A percentile compares a stretch with the other conserved stretches of the same genome.
phyloP scores from a whole-genome alignment of 176 grass and related monocot genomes.

The Ampelocalamus luodianensis region DNA sequence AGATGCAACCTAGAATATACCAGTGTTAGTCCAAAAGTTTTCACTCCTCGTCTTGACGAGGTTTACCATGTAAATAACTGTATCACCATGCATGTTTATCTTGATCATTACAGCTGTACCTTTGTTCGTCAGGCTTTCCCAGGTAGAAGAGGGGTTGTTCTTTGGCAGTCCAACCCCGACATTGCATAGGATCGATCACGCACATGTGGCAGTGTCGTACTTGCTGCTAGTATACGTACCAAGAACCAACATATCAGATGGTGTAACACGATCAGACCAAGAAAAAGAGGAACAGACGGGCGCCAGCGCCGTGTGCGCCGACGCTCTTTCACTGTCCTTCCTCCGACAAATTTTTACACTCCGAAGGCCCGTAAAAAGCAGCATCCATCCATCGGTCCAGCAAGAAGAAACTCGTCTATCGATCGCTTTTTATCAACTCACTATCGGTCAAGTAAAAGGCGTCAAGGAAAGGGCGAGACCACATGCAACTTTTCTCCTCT shows the following conservation, averaged over 20 bases:
- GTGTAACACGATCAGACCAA: background rate
- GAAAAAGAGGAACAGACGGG: background rate
- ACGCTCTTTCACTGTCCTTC: background rate
- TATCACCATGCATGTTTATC: background rate
- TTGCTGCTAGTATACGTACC: background rate
- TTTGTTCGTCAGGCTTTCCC: background rate
- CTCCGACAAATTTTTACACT: background rate
- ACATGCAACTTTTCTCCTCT: constrained; percentile 41
- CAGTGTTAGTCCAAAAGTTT: background rate
- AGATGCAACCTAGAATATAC: background rate
- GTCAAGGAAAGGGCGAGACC: constrained; percentile 18
- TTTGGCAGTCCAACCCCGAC: background rate
- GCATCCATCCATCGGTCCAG: background rate
- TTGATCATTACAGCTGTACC: background rate
- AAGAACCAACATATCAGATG: constrained; percentile 17
- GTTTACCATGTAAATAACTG: background rate
- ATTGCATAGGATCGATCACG: background rate
- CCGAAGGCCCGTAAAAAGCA: background rate
- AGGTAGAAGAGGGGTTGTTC: background rate
- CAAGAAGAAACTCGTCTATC: background rate
- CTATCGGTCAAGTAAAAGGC: background rate
- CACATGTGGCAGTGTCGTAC: background rate
- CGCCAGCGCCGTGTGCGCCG: constrained; percentile 22
- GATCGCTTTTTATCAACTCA: background rate
- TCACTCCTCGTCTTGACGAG: background rate